phyloP scores from a whole-genome alignment of 208 protist genomes.

The Giardia duodenalis region DNA sequence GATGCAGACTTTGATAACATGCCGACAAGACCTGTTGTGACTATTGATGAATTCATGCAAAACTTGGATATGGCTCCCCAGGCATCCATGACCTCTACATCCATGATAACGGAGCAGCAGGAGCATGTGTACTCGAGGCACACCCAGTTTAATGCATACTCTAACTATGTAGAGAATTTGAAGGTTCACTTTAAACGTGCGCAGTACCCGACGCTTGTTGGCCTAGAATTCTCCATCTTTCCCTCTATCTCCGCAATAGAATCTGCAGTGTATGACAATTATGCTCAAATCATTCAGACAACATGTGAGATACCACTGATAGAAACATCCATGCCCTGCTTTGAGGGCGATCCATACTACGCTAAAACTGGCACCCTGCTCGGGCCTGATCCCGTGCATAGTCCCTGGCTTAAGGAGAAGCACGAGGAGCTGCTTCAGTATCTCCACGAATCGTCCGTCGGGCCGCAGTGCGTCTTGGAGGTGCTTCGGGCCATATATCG shows the following conservation, averaged over 20 bases:
- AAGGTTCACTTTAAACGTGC: not conserved
- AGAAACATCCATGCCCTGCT: not conserved
- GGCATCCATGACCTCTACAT: too few relatives aligned
- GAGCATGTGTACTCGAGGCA: not conserved
- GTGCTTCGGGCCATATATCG: not conserved
- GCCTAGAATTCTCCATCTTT: not conserved
- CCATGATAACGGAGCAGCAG: not conserved
- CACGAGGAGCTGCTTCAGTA: not conserved
- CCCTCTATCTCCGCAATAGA: not conserved
- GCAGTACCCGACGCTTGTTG: not conserved
- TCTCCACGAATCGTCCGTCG: not conserved
- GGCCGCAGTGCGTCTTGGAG: not conserved
- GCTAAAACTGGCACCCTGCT: not conserved
- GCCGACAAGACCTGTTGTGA: not conserved
- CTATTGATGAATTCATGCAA: not conserved
- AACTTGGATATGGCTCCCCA: too few relatives aligned
- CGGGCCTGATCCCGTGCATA: constrained; percentile 22
- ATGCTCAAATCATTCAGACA: not conserved
- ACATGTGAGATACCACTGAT: not conserved
- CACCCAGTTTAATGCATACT: not conserved
- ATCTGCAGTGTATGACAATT: not conserved
- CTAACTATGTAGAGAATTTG: not conserved
- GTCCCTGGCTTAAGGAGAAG: not conserved
- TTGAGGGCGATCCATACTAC: not conserved
- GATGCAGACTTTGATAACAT: not conserved